Percentiles rank a stretch among this genome's conserved stretches.
Conservation (phyloP, 805 yeast species). For the Saccharomycopsis lassenensis region DNA sequence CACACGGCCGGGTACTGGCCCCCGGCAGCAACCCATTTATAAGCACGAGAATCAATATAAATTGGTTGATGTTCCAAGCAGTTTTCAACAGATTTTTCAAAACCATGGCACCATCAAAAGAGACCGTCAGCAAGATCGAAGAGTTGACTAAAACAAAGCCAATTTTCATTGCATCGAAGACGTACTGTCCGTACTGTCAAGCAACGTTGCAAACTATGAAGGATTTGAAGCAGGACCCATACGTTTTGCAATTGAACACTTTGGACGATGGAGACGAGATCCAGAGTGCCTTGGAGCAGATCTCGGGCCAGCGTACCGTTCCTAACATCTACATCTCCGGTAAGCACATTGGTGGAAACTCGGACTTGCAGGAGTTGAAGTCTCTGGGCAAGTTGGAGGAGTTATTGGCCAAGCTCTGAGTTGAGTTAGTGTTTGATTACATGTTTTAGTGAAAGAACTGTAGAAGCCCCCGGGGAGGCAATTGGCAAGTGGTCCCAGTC, state of each 20-base stretch:
- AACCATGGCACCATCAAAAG: no score
- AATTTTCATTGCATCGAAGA: slow-evolving; percentile 73
- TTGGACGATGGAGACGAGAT: slow-evolving; percentile 64
- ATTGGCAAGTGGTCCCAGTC: no score
- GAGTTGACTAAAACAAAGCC: slow-evolving; percentile 51
- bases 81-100: no score
- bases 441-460: no score
- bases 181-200: slow-evolving; percentile 59
- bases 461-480: no score
- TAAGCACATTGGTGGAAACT: slow-evolving; percentile 92
- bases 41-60: no score
- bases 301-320: slow-evolving; percentile 88
- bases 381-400: slow-evolving; percentile 47
- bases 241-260: slow-evolving; percentile 18
- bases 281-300: slow-evolving; percentile 63
- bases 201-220: slow-evolving; percentile 33
- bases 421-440: background rate
- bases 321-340: slow-evolving; percentile 89
- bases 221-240: slow-evolving; percentile 19
- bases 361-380: slow-evolving; percentile 68
- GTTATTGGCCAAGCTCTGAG: slow-evolving; percentile 20
- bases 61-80: no score
- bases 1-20: no score
- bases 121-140: slow-evolving; percentile 37
- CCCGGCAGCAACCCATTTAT: no score